Base-by-base conservation (phyloP, 2,329 filamentous ascomycete genomes). In the Colletotrichum sp. region DNA sequence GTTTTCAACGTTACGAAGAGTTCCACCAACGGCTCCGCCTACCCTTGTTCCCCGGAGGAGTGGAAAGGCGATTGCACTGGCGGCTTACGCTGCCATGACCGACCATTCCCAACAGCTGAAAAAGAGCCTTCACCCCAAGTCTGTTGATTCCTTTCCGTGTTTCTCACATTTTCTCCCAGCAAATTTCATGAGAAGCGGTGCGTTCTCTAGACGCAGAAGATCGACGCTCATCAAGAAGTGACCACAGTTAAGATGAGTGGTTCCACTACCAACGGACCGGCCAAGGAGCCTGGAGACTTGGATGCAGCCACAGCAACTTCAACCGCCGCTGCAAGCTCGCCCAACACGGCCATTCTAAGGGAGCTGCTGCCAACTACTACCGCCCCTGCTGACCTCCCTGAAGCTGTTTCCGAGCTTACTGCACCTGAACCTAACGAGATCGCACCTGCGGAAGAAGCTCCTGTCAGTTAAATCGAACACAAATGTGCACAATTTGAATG, bases 401-500 rank as follows among this genome's bases (percentile, higher is more conserved):
- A 18, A 43, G 2, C 39, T n/a, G n/a, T n/a, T n/a, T n/a, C n/a
- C n/a, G n/a, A n/a, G n/a, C n/a, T n/a, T n/a, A n/a, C n/a, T n/a
- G n/a, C n/a, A n/a, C n/a, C n/a, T n/a, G n/a, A n/a, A n/a, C n/a
- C n/a, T 9, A 43, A n/a, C 18, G 39, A 43, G 16, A 43, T 43
- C 0, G 18, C 8, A n/a, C 39, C 39, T 1, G 39, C 39, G n/a
- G 39, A 43, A n/a, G 39, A 43, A 2, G 3, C 39, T 4, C 39
- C 18, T 10, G 39, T 43, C 18, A 43, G 39, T 43, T 43, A 0
- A 43, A 0, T 1, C 18, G 10, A 18, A 43, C 39, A 43, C 2
- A 10, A 4, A 8, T 18, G n/a, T 43, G 36, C 1, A 0, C n/a
- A 4, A 3, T 10, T n/a, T 5, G 2, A 10, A 18, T 18, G 16